Percentiles rank a stretch among this genome's conserved stretches.
Conservation (phyloP, 2,329 filamentous ascomycete genomes). For the Remersonia thermophila region DNA sequence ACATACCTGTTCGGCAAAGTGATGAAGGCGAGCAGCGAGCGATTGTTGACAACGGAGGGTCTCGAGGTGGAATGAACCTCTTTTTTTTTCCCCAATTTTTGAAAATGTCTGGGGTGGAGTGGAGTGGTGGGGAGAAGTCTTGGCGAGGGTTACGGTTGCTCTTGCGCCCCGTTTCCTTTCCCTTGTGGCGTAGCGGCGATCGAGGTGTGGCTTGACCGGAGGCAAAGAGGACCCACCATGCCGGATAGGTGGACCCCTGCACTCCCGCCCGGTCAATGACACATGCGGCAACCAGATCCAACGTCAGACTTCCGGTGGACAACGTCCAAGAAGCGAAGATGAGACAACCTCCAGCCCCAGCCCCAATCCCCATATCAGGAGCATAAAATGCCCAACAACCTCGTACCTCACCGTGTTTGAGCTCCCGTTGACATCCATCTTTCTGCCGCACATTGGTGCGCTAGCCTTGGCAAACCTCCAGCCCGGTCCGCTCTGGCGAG, state of each 20-base stretch:
- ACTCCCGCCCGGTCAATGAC: conserved; percentile 22
- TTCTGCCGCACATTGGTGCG: no score
- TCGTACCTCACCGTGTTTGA: no score
- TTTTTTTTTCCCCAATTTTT: conserved; percentile 11
- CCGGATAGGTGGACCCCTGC: no score
- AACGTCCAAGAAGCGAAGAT: conserved; percentile 1
- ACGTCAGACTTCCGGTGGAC: conserved; percentile 1
- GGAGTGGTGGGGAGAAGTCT: conserved; percentile 10
- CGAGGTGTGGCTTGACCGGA: conserved; percentile 5
- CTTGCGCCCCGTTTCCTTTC: conserved; percentile 1
- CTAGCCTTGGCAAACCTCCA: no score
- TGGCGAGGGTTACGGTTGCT: conserved; percentile 9
- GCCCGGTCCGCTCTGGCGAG: no score
- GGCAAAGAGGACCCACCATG: not conserved
- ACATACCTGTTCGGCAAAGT: conserved; percentile 19
- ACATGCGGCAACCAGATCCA: conserved; percentile 33
- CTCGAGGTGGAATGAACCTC: conserved; percentile 8
- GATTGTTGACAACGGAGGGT: conserved; percentile 3
- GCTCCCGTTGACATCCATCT: no score
- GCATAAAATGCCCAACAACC: no score
- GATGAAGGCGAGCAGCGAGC: conserved; percentile 16
- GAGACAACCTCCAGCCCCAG: no score
- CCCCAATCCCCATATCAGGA: no score
- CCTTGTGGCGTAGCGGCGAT: no score
- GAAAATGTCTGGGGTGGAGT: no score